Evolutionary conservation across 805 yeast species (phyloP), one percentile per base, ranked within the genome.

Genomic region (Aciculoconidium aculeatum): DNA sequence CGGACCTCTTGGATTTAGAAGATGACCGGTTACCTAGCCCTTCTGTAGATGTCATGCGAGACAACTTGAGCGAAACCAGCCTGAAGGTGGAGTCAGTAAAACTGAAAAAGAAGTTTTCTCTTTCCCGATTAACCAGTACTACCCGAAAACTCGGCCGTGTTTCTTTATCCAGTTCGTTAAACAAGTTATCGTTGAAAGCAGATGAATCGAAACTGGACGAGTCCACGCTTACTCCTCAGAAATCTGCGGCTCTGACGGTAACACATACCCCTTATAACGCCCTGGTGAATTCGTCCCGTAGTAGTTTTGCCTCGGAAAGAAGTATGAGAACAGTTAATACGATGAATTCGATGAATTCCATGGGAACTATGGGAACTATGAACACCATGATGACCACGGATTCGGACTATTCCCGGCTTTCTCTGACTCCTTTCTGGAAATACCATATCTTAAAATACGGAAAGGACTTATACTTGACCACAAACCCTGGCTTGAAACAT

Each of bases 401-500:
- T 18, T 25, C 35, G 7, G 37, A 28, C 15, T 24, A 23, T 11
- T 21, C 24, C 8, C 18, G 27, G 21, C n/a, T 19, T 18, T 24
- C 18, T 9, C 25, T 28, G 9, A 32, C 53, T 13, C 65, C 63
- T 11, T 70, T 64, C 39, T 77, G 80, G 77, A 78, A 77, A 45
- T 80, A 79, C 43, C 87, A 80, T 45, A 56, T 78, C 4, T 46
- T 75, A 14, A 66, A 62, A 31, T 55, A 75, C 29, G 75, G 77
- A 7, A 65, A 61, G 21, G 77, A 72, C 40, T 53, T 76, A 26
- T 78, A 77, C 45, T 45, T 80, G 25, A 70, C 86, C 1, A 80
- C 88, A 0, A 80, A 76, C 41, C 87, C 87, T 0, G 77, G 75
- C 13, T 51, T 61, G 11, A 66, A 70, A 37, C 86, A 80, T 46